Percentiles rank a stretch among this genome's conserved stretches.
These are phyloP conservation scores for Pythium oligandrum DNA, from an alignment of 352 stramenopile species.

Conservation along the genomic window DNA sequence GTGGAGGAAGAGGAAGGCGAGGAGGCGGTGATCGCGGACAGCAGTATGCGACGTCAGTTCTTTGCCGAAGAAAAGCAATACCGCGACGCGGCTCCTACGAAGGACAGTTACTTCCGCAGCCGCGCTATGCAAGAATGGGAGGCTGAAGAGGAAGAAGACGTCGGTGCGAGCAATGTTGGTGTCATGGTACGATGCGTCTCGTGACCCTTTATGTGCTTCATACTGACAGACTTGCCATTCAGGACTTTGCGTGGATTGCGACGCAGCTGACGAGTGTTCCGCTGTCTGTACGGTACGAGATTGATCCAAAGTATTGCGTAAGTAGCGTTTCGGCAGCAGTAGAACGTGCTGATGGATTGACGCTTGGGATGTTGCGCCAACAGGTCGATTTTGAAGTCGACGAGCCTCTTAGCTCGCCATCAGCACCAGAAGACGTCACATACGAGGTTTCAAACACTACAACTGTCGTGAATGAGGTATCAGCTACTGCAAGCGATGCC, in stretches of 20 bases:
- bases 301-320: constrained; percentile 76
- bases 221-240: not conserved
- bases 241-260: constrained; percentile 73
- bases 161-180: constrained; percentile 20
- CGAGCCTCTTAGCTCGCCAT: too few relatives aligned
- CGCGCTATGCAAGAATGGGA: constrained; percentile 66
- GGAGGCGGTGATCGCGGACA: not conserved
- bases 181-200: not conserved
- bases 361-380: not conserved
- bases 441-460: too few relatives aligned
- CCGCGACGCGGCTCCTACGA: constrained; percentile 25
- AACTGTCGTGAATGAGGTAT: too few relatives aligned
- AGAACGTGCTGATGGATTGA: not conserved
- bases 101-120: constrained; percentile 57
- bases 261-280: constrained; percentile 42
- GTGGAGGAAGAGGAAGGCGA: constrained; percentile 20
- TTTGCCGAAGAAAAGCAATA: constrained; percentile 59
- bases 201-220: too few relatives aligned
- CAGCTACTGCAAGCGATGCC: too few relatives aligned
- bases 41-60: constrained; percentile 42
- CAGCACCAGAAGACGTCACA: too few relatives aligned
- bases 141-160: constrained; percentile 35
- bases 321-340: constrained; percentile 11
- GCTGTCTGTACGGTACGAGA: constrained; percentile 49
- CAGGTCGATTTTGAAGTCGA: constrained; percentile 5